Base-by-base conservation (phyloP, 1,284 basidiomycete genomes). In the Dichomitus squalens region DNA sequence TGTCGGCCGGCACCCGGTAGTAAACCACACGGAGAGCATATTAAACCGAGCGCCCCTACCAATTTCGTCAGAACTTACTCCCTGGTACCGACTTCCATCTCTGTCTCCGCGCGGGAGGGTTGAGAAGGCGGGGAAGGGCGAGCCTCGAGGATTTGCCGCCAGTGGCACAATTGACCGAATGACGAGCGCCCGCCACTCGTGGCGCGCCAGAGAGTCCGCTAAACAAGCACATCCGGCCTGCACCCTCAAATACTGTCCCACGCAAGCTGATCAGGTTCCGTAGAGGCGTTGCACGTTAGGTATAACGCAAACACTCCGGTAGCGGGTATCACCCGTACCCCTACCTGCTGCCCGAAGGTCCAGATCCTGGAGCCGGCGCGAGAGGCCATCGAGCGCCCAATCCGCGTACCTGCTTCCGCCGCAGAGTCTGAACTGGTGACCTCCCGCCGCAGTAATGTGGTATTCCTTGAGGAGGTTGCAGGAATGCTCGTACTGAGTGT, bases 111-210 rank as follows among this genome's bases (percentile, higher is more conserved):
- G 18, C 38, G 2, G 29, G 18, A 33, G 44, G 29, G 41, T 44
- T 23, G 18, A 25, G 23, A 3, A 8, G 11, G 41, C 14, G 6
- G 41, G 41, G 41, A 40, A 14, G 41, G 11, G 18, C n/a, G 29
- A 47, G 44, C 44, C 44, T 47, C 44, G 44, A 47, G 44, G 29
- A 47, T n/a, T 18, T 27, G 29, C 18, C 18, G 29, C 29, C 18
- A 33, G 44, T 29, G 44, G 44, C 44, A 47, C 29, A 47, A 21
- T 31, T 33, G 29, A 12, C 31, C 18, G 29, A 29, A 18, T 14
- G 29, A 21, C 7, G 44, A 47, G 44, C 44, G 44, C 44, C 44
- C 44, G 29, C 44, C 44, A 47, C 44, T 47, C 29, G 44, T 47
- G n/a, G 29, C 18, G 44, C 44, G 18, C 9, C 44, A 31, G 16